Base-by-base conservation (phyloP, 768 basidiomycete genomes). In the Lactifluus rugatus region DNA sequence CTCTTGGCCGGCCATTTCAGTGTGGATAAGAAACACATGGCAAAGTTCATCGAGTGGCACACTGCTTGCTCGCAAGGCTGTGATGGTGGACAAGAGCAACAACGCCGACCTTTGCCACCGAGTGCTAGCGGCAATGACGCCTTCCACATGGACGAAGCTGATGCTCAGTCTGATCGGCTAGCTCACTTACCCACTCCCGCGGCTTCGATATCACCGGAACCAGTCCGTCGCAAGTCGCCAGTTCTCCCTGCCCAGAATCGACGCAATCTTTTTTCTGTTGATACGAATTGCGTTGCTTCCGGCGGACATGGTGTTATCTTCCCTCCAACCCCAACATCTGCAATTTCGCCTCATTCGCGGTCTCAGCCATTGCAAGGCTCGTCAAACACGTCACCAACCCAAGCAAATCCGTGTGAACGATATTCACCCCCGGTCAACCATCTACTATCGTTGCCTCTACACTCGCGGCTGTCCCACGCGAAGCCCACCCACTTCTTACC, bases 131-230 rank as follows among this genome's bases (percentile, higher is more conserved):
- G 19, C 48, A 21, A 23, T 39, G 50, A 52, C 19, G 37, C 8
- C n/a, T 37, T 31, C 50, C 45, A 52, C 14, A 8, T 37, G 14
- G 51, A 51, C 32, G 39, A 58, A 28, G 25, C 11, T 16, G 48
- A 36, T 8, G 21, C 19, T 7, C 25, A 17, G 0, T 1, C 14
- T 6, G 44, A 32, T 17, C 17, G 34, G 10, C 44, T 1, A 7
- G 9, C 57, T 26, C 51, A 58, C 36, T 17, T 58, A 5, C 57
- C 50, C 32, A 58, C 57, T n/a, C 57, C 57, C 21, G 36, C 50
- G 0, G 13, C 25, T 14, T 52, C 57, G 5, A 58, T 28, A 52
- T 58, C 57, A 3, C 57, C 57, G 8, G 57, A 58, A 41, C 57
- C 57, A 11, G 7, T 46, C 19, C 7, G 28, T 23, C 8, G 45